Evolutionary conservation across 768 basidiomycete species (phyloP), one percentile per base, ranked within the genome.

Genomic region (Lactarius vividus): DNA sequence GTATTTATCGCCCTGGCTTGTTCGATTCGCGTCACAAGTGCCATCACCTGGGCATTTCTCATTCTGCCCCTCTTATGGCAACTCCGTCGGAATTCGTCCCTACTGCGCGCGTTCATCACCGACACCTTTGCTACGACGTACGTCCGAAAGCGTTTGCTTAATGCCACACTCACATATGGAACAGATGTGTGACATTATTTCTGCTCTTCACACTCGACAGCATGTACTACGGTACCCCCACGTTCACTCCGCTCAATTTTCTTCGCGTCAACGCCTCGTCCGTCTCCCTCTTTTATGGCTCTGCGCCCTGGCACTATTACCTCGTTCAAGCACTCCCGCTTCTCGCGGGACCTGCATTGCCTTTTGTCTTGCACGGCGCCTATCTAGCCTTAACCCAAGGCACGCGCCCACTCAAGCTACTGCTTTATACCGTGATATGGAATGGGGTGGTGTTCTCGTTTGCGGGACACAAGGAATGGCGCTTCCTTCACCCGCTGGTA

Each of bases 381-480:
- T 70, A 57, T 23, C 59, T 46, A 74, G 75, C 18, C 35, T 78
- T 40, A 70, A 72, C 23, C 59, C 64, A 46, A 66, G 62, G 57
- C 59, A 29, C 57, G 31, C 53, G 82, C 29, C 31, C 62, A 4
- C 49, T 59, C 5, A 75, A 71, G 52, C 79, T 77, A 23, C 80
- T 94, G 72, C 74, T 86, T 0, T 77, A 76, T 3, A 76, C 81
- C 29, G 70, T 89, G 2, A 67, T 78, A 23, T 93, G 91, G 88
- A 86, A 89, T 0, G 74, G 88, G 35, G 71, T 73, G 2, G 74
- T 89, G 7, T 94, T 92, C 74, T 98, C 96, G 9, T 67, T 90
- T 3, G 82, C 91, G 2, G 88, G 90, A 1, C 97, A 99, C 79
- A 98, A 98, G 72, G 97, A 99, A 80, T 98, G 95, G 94, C 83